These are phyloP conservation scores for Myxozyma nipponensis DNA, from an alignment of 805 yeast species.

Conservation along the genomic window DNA sequence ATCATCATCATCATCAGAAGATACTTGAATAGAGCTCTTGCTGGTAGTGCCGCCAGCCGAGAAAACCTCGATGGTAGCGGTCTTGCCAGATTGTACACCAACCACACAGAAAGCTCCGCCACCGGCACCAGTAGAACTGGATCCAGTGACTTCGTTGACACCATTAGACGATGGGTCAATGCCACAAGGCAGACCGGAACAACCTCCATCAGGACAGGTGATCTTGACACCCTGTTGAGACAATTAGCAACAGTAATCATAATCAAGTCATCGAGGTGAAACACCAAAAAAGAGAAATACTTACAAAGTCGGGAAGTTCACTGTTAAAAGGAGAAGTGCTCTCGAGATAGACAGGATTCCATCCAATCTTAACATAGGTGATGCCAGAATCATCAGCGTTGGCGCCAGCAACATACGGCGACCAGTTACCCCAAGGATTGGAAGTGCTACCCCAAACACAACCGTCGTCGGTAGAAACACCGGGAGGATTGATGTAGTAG, in stretches of 20 bases:
- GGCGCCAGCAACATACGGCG: constrained; percentile 91
- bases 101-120: constrained; percentile 82
- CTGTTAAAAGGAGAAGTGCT: constrained; percentile 51
- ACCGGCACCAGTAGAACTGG: constrained; percentile 50
- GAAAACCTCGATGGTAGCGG: constrained; percentile 73
- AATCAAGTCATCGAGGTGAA: neutral
- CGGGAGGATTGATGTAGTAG: constrained; percentile 80
- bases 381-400: constrained; percentile 62
- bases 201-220: constrained; percentile 66
- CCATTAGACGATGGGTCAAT: constrained; percentile 67
- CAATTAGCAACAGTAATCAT: constrained; percentile 42
- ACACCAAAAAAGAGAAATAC: neutral
- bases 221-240: constrained; percentile 65
- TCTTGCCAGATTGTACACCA: constrained; percentile 61
- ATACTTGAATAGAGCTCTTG: neutral
- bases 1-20: neutral
- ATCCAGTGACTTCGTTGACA: constrained; percentile 52
- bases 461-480: constrained; percentile 68
- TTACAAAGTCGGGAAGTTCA: constrained; percentile 29
- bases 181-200: constrained; percentile 76
- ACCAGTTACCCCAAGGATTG: constrained; percentile 81
- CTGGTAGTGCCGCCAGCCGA: constrained; percentile 1
- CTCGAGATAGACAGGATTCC: constrained; percentile 84
- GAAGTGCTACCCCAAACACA: constrained; percentile 77
- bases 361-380: constrained; percentile 80